Conservation (phyloP, 2,329 filamentous ascomycete genomes). For the Pyrenophora seminiperda region DNA sequence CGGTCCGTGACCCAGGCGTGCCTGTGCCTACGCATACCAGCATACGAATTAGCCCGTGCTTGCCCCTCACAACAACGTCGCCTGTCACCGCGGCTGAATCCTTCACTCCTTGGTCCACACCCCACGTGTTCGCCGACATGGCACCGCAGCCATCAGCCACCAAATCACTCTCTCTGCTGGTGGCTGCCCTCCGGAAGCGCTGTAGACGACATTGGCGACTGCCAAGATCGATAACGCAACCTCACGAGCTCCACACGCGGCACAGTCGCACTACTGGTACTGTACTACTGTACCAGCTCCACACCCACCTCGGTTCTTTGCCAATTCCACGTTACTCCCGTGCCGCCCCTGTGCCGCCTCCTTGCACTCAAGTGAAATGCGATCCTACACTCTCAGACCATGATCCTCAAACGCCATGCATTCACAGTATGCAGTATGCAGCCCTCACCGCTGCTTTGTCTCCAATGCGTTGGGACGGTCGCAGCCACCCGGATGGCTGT, state of each 20-base stretch:
- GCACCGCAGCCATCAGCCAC: constrained; percentile 3
- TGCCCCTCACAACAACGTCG: neutral
- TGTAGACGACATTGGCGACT: neutral
- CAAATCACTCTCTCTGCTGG: neutral
- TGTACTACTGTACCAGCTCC: neutral
- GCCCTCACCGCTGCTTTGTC: constrained; percentile 6
- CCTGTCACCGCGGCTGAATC: too few species aligned
- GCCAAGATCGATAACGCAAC: neutral
- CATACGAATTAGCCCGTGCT: constrained; percentile 3
- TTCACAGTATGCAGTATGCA: neutral
- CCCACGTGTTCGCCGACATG: constrained; percentile 13
- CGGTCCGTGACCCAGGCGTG: neutral
- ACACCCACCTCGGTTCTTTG: constrained; percentile 1
- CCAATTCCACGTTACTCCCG: neutral
- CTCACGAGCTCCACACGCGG: neutral
- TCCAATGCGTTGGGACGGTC: neutral
- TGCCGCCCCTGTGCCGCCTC: neutral
- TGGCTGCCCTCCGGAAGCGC: constrained; percentile 1
- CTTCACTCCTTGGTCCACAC: neutral
- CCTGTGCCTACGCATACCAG: constrained; percentile 1
- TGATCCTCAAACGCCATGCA: neutral
- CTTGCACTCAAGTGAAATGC: neutral
- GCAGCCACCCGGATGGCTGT: neutral
- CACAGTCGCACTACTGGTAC: neutral
- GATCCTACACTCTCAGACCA: neutral